Base-by-base conservation (phyloP, 768 basidiomycete species). In the Lactarius psammicola region DNA sequence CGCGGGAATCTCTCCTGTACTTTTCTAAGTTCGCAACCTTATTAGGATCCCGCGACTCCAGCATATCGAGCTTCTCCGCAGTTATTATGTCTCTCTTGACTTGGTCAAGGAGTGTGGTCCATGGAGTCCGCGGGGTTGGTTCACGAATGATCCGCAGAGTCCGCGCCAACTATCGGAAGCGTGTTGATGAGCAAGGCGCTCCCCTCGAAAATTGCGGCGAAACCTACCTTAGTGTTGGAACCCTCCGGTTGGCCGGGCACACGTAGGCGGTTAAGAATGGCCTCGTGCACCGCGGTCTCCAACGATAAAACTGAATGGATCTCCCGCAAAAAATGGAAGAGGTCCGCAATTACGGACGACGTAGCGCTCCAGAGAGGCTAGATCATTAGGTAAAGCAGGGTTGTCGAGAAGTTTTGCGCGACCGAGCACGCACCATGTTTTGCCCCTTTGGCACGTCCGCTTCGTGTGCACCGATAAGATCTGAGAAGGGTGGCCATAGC, bases 401-500 rank as follows among this genome's bases (percentile, higher is more conserved):
- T 9, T 28, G 36, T 66, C 64, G 40, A 59, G 36, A 13, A 40
- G 63, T 38, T 60, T 53, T 64, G 30, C 40, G 23, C 26, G 33
- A 51, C 30, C 30, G 15, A 10, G 57, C 11, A 55, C 74, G 55
- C 55, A 78, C 77, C 53, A 70, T 67, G 36, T 68, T 69, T 34
- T 70, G 72, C 33, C 80, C 80, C 38, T 76, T 75, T 59, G 78
- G 78, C 18, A 76, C 75, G 63, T 85, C 85, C 4, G 69, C 72
- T 68, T 86, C 84, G 44, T 88, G 77, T 1, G 80, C 77, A 46
- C 76, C 71, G 17, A 87, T 71, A 40, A 89, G 77, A 15, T 75
- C 75, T 68, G 87, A 87, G 62, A 89, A 89, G 1, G 86, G 81
- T 2, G 88, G 84, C 89, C 89, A 92, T 9, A 92, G 73, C 70